Conservation (phyloP, 306 rosid species). For the Cucurbita maxima region DNA sequence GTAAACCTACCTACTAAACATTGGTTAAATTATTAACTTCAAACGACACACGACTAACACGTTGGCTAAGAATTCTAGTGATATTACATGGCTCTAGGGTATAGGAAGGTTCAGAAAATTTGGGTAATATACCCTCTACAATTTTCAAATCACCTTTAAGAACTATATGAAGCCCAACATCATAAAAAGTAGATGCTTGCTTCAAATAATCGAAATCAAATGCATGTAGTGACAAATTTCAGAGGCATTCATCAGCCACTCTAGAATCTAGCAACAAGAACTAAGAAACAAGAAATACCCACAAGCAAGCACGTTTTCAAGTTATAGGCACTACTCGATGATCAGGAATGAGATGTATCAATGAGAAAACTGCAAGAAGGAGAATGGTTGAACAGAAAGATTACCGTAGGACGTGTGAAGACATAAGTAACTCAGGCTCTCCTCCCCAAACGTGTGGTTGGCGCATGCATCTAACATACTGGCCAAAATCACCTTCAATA, state of each 20-base stretch:
- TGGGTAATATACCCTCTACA: not conserved
- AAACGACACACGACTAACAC: not conserved
- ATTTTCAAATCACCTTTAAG: not conserved
- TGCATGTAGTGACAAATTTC: not conserved
- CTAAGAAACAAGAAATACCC: not conserved
- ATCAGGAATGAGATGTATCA: not conserved
- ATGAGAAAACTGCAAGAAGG: not conserved
- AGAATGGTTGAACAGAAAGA: conserved; percentile 3
- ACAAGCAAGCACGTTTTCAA: not conserved
- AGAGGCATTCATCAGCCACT: not conserved
- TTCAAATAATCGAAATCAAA: not conserved
- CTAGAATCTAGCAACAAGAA: not conserved
- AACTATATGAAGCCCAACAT: not conserved
- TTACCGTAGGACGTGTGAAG: conserved; percentile 66
- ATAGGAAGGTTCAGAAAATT: not conserved
- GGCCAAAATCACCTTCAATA: conserved; percentile 70
- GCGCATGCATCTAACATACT: conserved; percentile 52
- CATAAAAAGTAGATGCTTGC: not conserved
- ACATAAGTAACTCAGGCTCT: conserved; percentile 84
- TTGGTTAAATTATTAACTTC: not conserved
- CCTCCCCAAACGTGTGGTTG: conserved; percentile 75
- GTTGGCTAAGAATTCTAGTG: not conserved
- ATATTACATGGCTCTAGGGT: not conserved
- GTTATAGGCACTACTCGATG: not conserved
- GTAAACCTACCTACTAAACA: not conserved